phyloP scores from a whole-genome alignment of 495 filamentous ascomycete species.

The Darksidea phi region DNA sequence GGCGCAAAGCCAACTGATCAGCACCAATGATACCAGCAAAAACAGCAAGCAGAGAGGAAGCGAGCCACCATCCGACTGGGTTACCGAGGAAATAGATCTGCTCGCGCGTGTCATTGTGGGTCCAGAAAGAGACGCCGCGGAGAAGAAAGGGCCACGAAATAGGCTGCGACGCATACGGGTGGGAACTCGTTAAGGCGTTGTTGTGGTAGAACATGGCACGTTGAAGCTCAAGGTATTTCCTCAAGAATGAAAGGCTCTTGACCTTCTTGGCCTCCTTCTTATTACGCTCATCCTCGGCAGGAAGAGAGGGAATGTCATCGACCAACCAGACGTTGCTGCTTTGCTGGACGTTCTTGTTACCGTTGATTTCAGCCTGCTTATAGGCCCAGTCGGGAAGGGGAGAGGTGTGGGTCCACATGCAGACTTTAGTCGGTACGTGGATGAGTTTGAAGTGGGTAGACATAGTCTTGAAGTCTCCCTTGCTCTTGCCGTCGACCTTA shows the following conservation, averaged over 20 bases:
- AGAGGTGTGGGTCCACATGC: slow-evolving; percentile 96
- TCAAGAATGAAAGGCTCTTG: slow-evolving; percentile 81
- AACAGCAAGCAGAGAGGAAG: slow-evolving; percentile 85
- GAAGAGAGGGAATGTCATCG: slow-evolving; percentile 82
- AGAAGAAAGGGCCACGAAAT: slow-evolving; percentile 97
- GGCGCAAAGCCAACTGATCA: slow-evolving; percentile 86
- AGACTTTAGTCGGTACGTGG: slow-evolving; percentile 88
- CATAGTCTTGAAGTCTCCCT: slow-evolving; percentile 84
- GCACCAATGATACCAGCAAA: slow-evolving; percentile 90
- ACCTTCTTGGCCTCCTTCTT: slow-evolving; percentile 69
- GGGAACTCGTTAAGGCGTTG: slow-evolving; percentile 92
- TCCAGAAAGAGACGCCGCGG: slow-evolving; percentile 98
- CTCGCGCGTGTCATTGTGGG: slow-evolving; percentile 89
- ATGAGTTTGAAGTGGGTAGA: slow-evolving; percentile 92
- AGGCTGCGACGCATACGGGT: slow-evolving; percentile 92
- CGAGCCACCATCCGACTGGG: slow-evolving; percentile 96
- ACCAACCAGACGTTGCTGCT: slow-evolving; percentile 92
- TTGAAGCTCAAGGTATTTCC: slow-evolving; percentile 95
- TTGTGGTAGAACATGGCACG: slow-evolving; percentile 99
- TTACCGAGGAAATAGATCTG: slow-evolving; percentile 99
- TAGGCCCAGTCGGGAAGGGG: slow-evolving; percentile 94
- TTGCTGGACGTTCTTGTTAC: slow-evolving; percentile 92
- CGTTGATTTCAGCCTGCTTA: slow-evolving; percentile 98
- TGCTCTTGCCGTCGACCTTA: slow-evolving; percentile 78
- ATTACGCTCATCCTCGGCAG: slow-evolving; percentile 65